Evolutionary conservation across 176 grass and related monocot genomes (phyloP).

Genomic region (Musa itinerans): DNA sequence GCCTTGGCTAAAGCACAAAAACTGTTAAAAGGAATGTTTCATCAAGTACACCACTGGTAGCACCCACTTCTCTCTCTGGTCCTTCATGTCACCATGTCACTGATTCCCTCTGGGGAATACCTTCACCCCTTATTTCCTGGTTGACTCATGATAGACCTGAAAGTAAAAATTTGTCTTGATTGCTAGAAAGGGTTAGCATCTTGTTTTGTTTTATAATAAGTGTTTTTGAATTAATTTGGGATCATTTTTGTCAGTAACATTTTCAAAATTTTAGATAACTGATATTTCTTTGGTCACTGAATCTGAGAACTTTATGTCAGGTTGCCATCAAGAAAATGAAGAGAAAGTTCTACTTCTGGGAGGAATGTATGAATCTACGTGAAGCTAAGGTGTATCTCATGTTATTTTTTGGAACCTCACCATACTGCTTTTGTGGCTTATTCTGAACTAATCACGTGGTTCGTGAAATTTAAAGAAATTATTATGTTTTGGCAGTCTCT

Average conservation of each 20-base stretch:
- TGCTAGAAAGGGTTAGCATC: not conserved
- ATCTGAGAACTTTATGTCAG: constrained; percentile 21
- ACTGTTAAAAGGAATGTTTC: too few relatives aligned
- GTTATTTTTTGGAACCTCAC: constrained; percentile 1
- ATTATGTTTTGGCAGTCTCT: constrained; percentile 48
- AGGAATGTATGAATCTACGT: constrained; percentile 67
- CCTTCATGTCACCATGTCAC: not conserved
- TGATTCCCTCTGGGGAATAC: not conserved
- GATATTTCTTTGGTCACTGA: not conserved
- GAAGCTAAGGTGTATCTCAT: constrained; percentile 65
- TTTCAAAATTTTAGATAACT: not conserved
- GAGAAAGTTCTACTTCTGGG: constrained; percentile 72
- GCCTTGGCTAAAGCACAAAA: too few relatives aligned
- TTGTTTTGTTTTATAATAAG: too few relatives aligned
- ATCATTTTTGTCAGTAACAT: not conserved
- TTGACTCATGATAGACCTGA: not conserved
- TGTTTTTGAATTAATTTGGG: too few relatives aligned
- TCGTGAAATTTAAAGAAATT: constrained; percentile 11
- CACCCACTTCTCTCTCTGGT: not conserved
- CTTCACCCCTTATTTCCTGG: not conserved
- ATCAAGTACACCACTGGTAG: too few relatives aligned
- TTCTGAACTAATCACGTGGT: not conserved
- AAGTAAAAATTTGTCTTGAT: not conserved
- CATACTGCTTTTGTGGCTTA: not conserved
- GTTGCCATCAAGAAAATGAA: constrained; percentile 98